Conservation (phyloP, 2,329 filamentous ascomycete species). For the Alternaria rosae region DNA sequence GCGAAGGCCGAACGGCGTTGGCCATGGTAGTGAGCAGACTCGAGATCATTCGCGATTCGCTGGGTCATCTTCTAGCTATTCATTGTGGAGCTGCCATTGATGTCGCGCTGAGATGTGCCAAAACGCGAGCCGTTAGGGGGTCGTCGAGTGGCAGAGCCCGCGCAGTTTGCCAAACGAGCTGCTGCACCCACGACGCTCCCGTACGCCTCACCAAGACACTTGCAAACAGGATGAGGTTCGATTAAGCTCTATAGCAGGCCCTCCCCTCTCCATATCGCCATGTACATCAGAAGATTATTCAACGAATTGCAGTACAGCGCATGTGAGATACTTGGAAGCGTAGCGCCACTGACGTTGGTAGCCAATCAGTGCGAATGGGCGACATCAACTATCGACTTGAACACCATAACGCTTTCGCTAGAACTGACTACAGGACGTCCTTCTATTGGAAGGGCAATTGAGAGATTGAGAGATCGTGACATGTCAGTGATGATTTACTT, state of each 20-base stretch:
- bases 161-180: slow-evolving; percentile 27
- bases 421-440: background rate
- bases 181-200: slow-evolving; percentile 13
- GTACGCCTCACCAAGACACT: slow-evolving; percentile 5
- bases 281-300: slow-evolving; percentile 6
- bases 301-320: slow-evolving; percentile 29
- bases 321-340: slow-evolving; percentile 19
- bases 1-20: slow-evolving; percentile 33
- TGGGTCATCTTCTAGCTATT: slow-evolving; percentile 38
- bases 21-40: slow-evolving; percentile 32
- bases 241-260: slow-evolving; percentile 25
- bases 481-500: background rate
- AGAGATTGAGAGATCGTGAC: background rate
- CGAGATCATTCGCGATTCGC: slow-evolving; percentile 27
- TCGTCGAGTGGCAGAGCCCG: slow-evolving; percentile 29
- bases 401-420: background rate
- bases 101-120: slow-evolving; percentile 36
- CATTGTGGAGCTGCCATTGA: slow-evolving; percentile 39
- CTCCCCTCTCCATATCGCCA: slow-evolving; percentile 11
- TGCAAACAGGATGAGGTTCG: slow-evolving; percentile 15
- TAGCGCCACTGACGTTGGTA: slow-evolving; percentile 24
- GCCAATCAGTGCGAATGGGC: slow-evolving; percentile 24
- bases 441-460: background rate
- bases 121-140: slow-evolving; percentile 42
- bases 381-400: background rate